Evolutionary conservation across 257 asterid species (phyloP).

Genomic region (Prunella vulgaris): DNA sequence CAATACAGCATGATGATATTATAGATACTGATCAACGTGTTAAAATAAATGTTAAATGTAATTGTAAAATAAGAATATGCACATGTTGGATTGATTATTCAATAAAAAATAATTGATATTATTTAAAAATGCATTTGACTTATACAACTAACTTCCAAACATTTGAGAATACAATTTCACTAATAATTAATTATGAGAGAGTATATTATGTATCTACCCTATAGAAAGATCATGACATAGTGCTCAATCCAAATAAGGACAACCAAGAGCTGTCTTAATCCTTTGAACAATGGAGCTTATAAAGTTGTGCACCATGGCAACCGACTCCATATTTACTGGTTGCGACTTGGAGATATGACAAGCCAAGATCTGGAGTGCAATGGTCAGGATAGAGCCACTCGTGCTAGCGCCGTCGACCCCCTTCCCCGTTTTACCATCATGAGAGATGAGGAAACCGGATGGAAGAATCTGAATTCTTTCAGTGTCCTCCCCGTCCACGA

Average conservation of each 20-base stretch:
- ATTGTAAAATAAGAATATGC: too few species aligned
- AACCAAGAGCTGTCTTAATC: constrained; percentile 35
- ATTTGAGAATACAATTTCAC: too few species aligned
- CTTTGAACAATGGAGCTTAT: constrained; percentile 48
- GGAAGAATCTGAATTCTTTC: constrained; percentile 46
- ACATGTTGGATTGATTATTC: too few species aligned
- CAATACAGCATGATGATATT: too few species aligned
- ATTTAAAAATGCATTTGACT: too few species aligned
- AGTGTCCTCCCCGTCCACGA: constrained; percentile 38
- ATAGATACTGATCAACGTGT: too few species aligned
- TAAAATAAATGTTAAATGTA: too few species aligned
- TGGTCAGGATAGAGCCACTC: constrained; percentile 51
- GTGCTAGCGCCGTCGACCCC: constrained; percentile 23
- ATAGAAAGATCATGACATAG: neutral
- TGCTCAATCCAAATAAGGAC: constrained; percentile 19
- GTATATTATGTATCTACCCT: neutral
- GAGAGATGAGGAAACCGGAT: constrained; percentile 58
- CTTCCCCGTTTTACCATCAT: constrained; percentile 34
- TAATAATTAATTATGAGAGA: too few species aligned
- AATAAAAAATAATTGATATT: too few species aligned
- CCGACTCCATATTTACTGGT: constrained; percentile 40
- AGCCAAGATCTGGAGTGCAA: constrained; percentile 46
- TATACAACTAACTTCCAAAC: too few species aligned
- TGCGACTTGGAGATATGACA: constrained; percentile 18
- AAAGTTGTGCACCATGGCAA: constrained; percentile 36